Evolutionary conservation across 2,329 filamentous ascomycete species (phyloP).

Genomic region (Hirsutella rhossiliensis): DNA sequence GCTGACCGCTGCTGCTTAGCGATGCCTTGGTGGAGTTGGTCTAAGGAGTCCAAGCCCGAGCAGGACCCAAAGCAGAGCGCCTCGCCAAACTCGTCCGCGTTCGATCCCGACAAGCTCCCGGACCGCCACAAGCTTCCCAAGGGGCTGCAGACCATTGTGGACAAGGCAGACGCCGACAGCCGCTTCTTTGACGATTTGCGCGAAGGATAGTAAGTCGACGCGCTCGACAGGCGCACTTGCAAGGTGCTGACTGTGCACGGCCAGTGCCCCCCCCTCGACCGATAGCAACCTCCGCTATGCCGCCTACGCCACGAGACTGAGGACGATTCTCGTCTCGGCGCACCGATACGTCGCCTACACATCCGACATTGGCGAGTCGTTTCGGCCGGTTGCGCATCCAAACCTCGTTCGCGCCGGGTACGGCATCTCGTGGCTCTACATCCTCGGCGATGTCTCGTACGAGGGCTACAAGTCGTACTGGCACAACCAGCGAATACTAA

Average conservation of each 20-base stretch:
- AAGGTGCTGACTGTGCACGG: not conserved
- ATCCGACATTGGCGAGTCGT: constrained; percentile 90
- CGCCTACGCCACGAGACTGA: constrained; percentile 74
- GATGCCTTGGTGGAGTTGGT: constrained; percentile 33
- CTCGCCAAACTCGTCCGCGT: constrained; percentile 14
- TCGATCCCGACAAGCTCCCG: constrained; percentile 35
- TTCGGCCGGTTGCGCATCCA: constrained; percentile 84
- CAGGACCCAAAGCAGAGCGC: constrained; percentile 13
- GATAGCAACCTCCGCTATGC: constrained; percentile 83
- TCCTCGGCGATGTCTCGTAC: constrained; percentile 79
- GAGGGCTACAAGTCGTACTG: constrained; percentile 94
- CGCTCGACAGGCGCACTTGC: constrained; percentile 5
- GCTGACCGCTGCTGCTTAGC: not conserved
- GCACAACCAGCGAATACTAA: constrained; percentile 64
- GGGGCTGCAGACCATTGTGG: constrained; percentile 44
- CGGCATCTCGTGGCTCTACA: constrained; percentile 83
- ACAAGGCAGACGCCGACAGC: constrained; percentile 50
- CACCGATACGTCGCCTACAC: constrained; percentile 97
- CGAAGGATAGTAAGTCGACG: constrained; percentile 59
- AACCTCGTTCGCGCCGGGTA: constrained; percentile 73
- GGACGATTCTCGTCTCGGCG: constrained; percentile 78
- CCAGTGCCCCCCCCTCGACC: constrained; percentile 55
- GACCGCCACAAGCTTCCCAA: constrained; percentile 38
- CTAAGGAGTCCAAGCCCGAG: constrained; percentile 20
- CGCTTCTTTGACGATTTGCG: constrained; percentile 67